Conservation (phyloP, 129 eudicot species). For the Flaveria trinervia region DNA sequence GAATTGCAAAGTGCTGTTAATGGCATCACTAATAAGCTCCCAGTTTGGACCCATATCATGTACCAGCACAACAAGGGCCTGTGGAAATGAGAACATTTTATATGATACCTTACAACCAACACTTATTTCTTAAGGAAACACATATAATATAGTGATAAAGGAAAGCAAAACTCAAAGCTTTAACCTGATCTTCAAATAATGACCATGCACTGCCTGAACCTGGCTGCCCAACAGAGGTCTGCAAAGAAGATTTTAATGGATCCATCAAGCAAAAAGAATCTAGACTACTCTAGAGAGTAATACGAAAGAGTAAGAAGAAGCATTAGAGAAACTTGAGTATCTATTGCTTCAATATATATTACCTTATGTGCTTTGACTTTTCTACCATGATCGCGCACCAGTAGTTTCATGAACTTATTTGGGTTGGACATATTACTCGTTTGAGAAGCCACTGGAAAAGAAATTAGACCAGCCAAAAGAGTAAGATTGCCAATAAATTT, state of each 20-base stretch:
- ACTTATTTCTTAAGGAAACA: not conserved
- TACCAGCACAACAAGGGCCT: slow-evolving; percentile 98
- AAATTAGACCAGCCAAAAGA: slow-evolving; percentile 52
- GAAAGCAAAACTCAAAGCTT: slow-evolving; percentile 14
- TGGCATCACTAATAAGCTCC: slow-evolving; percentile 97
- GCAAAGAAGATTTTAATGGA: slow-evolving; percentile 30
- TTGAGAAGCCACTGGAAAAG: slow-evolving; percentile 85
- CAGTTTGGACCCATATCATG: slow-evolving; percentile 99
- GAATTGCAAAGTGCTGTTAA: slow-evolving; percentile 84
- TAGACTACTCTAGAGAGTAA: not conserved
- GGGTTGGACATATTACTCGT: slow-evolving; percentile 96
- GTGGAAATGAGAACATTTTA: slow-evolving; percentile 25
- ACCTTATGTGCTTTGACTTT: slow-evolving; percentile 83
- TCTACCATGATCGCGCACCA: slow-evolving; percentile 79
- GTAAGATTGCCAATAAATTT: slow-evolving; percentile 42
- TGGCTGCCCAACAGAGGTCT: slow-evolving; percentile 70
- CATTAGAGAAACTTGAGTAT: not conserved
- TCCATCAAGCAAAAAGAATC: slow-evolving; percentile 17
- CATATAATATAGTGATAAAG: not conserved
- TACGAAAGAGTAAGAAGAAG: not conserved
- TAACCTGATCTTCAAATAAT: slow-evolving; percentile 86
- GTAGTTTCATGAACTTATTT: slow-evolving; percentile 69
- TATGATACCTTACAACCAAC: slow-evolving; percentile 22
- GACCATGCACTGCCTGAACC: slow-evolving; percentile 96
- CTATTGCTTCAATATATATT: slow-evolving; percentile 20